Evolutionary conservation across 495 filamentous ascomycete genomes (phyloP).

Genomic region (Aspergillus ellipticus): DNA sequence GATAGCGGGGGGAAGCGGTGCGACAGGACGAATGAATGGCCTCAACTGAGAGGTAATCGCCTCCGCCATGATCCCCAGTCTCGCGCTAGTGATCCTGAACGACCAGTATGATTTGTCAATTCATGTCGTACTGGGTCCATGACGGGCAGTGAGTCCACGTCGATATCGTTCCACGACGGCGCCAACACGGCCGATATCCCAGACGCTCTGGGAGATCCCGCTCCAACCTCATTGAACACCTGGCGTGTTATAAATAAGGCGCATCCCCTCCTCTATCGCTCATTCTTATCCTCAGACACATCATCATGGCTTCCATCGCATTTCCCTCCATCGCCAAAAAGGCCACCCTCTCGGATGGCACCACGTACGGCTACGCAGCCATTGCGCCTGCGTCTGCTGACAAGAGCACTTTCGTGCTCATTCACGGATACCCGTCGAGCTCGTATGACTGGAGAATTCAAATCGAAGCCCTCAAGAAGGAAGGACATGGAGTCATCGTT

Average conservation of each 20-base stretch:
- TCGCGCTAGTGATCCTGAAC: no score
- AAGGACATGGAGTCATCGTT: conserved; percentile 43
- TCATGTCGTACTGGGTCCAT: no score
- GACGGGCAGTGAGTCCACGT: no score
- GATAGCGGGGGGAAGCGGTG: no score
- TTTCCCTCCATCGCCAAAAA: conserved; percentile 13
- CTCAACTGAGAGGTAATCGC: no score
- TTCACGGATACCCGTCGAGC: conserved; percentile 44
- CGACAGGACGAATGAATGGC: no score
- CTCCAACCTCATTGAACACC: no score
- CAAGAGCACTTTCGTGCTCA: conserved; percentile 35
- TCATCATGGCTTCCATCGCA: conserved; percentile 17
- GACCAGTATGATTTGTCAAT: no score
- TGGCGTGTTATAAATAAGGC: neutral
- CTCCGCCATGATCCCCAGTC: no score
- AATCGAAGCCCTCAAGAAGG: conserved; percentile 25
- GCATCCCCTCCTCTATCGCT: neutral
- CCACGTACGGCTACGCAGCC: conserved; percentile 31
- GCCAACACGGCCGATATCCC: no score
- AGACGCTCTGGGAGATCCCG: no score
- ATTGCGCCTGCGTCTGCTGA: conserved; percentile 18
- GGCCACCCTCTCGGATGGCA: conserved; percentile 19
- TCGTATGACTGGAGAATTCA: conserved; percentile 44
- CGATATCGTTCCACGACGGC: no score
- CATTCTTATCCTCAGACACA: neutral